phyloP scores from a whole-genome alignment of 2,329 filamentous ascomycete species.

The Exophiala oligosperma region DNA sequence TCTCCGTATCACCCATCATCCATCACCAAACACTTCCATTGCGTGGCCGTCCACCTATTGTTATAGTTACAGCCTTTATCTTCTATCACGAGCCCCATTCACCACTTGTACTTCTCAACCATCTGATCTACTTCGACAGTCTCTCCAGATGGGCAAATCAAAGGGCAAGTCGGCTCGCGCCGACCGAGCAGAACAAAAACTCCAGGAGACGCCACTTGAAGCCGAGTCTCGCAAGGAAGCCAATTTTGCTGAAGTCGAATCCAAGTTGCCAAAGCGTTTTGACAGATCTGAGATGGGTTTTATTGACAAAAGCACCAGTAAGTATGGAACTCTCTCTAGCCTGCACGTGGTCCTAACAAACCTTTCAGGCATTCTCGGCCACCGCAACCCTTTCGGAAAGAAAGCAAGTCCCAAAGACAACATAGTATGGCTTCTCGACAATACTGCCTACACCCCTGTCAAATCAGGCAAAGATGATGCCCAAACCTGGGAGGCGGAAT shows the following conservation, averaged over 20 bases:
- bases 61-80: neutral
- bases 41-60: slow-evolving; percentile 1
- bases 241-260: slow-evolving; percentile 29
- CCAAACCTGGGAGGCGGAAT: slow-evolving; percentile 73
- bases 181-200: slow-evolving; percentile 25
- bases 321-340: neutral
- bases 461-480: slow-evolving; percentile 34
- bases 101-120: neutral
- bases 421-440: slow-evolving; percentile 86
- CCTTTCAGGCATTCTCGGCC: slow-evolving; percentile 33
- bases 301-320: slow-evolving; percentile 30
- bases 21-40: slow-evolving; percentile 3
- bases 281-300: slow-evolving; percentile 28
- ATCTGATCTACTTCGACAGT: neutral
- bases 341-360: slow-evolving; percentile 2
- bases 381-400: slow-evolving; percentile 59
- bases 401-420: slow-evolving; percentile 64
- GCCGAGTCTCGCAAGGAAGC: slow-evolving; percentile 29
- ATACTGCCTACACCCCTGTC: slow-evolving; percentile 69
- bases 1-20: neutral
- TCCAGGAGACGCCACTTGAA: slow-evolving; percentile 29
- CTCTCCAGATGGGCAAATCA: slow-evolving; percentile 14
- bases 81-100: slow-evolving; percentile 11
- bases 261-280: slow-evolving; percentile 27
- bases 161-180: slow-evolving; percentile 8